Evolutionary conservation across 2,329 filamentous ascomycete genomes (phyloP).

Genomic region (Westerdykella ornata): DNA sequence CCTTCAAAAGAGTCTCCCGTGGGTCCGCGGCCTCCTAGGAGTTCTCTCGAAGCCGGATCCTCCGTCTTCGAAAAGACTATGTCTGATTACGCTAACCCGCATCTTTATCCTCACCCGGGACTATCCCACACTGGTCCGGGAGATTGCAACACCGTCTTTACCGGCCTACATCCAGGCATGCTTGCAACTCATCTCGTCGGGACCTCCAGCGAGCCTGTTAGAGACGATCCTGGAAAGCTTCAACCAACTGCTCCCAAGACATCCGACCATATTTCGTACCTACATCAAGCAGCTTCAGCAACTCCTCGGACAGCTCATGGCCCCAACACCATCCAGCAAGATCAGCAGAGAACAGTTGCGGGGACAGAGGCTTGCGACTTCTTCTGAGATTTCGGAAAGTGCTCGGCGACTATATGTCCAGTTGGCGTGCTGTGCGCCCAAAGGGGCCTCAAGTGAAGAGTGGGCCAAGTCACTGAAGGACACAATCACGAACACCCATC

Average conservation of each 20-base stretch:
- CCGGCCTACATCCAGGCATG: constrained; percentile 67
- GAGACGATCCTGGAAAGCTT: constrained; percentile 68
- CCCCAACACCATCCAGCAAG: constrained; percentile 51
- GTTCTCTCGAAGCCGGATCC: constrained; percentile 78
- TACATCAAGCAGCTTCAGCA: constrained; percentile 62
- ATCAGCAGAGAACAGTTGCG: constrained; percentile 14
- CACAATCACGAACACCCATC: constrained; percentile 60
- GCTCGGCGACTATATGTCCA: constrained; percentile 61
- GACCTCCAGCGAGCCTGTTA: constrained; percentile 41
- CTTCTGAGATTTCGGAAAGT: constrained; percentile 49
- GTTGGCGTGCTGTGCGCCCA: constrained; percentile 75
- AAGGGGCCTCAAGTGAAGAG: constrained; percentile 68
- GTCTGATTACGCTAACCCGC: constrained; percentile 68
- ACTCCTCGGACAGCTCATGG: constrained; percentile 55
- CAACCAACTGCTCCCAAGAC: constrained; percentile 64
- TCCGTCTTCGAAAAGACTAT: constrained; percentile 65
- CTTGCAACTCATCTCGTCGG: constrained; percentile 51
- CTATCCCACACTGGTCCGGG: constrained; percentile 74
- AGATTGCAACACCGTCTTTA: constrained; percentile 79
- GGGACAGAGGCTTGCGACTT: constrained; percentile 39
- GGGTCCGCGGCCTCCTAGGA: constrained; percentile 69
- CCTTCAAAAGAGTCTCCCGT: constrained; percentile 63
- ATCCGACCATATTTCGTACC: constrained; percentile 76
- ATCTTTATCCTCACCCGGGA: constrained; percentile 79
- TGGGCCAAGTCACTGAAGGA: constrained; percentile 63